Percentiles rank a stretch among this genome's conserved stretches.
These are phyloP conservation scores for Kickxella alabastrina DNA, from an alignment of 192 early-diverging fungal genomes.

Conservation along the genomic window DNA sequence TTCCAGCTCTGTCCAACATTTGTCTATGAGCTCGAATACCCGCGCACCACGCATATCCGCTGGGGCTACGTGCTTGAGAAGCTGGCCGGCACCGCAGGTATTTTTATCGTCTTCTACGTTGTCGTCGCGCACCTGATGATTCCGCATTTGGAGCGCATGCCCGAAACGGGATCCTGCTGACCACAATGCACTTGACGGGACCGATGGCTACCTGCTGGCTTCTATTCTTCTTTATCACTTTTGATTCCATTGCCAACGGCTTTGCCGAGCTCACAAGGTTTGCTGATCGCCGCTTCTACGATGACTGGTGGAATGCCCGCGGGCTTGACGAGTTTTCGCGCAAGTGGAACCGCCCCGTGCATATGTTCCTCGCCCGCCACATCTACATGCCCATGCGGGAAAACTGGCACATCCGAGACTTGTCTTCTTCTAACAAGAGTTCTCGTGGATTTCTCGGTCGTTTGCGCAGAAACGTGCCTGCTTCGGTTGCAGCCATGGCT, in stretches of 20 bases:
- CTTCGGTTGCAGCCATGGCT: constrained; percentile 43
- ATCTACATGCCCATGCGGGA: constrained; percentile 83
- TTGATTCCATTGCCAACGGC: constrained; percentile 93
- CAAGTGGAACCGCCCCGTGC: constrained; percentile 96
- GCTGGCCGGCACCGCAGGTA: constrained; percentile 68
- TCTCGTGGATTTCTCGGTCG: not conserved
- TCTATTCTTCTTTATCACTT: constrained; percentile 91
- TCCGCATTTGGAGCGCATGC: constrained; percentile 68
- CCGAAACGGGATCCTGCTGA: constrained; percentile 60
- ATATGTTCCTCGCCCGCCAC: constrained; percentile 88
- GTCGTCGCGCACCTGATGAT: constrained; percentile 85
- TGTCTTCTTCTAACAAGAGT: too few species aligned
- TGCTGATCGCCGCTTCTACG: constrained; percentile 96
- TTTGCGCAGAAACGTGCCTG: constrained; percentile 20
- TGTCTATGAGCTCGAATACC: constrained; percentile 93
- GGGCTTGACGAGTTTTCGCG: constrained; percentile 92
- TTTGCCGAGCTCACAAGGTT: constrained; percentile 94
- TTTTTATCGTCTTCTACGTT: constrained; percentile 76
- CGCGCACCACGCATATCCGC: constrained; percentile 79
- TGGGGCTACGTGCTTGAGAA: constrained; percentile 87
- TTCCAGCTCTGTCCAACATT: constrained; percentile 85
- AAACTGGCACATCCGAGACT: constrained; percentile 33
- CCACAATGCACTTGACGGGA: constrained; percentile 64
- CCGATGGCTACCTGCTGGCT: constrained; percentile 92
- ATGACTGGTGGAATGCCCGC: constrained; percentile 95